Base-by-base conservation (phyloP, 2,329 filamentous ascomycete genomes). In the Lanzia echinophila region DNA sequence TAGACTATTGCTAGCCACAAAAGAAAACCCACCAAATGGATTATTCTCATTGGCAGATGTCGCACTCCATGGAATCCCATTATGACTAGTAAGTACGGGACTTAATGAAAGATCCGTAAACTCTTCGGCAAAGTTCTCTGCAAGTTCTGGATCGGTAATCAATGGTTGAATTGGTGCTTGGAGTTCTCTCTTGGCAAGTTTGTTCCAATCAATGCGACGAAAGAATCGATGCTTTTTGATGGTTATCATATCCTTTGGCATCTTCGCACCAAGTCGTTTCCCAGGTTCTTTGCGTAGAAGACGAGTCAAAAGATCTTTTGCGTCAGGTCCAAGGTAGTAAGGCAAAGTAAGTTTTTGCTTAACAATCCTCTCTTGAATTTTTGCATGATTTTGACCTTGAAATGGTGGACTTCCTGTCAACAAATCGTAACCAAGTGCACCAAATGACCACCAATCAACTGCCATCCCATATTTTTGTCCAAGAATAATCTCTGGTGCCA, bases 371-470 rank as follows among this genome's bases (percentile, higher is more conserved):
- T 96, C 87, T 70, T 96, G 90, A 59, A 96, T 91, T 75, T 96
- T 97, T 67, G 89, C 84, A 68, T 95, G 85, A 73, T 96, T 97
- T 70, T 86, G 85, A 42, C 89, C 94, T 24, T 83, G 83, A 73
- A 97, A 99, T 0, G 95, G 94, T 8, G 92, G 90, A 52, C 85
- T 85, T 50, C 95, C 94, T 10, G 92, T 97, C 69, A 99, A 84
- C 34, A 99, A 77, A 69, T 99, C 94, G 70, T 86, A 95, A 33
- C 89, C 90, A 44, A 99, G 79, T 2, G 92, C 91, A 34, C 95
- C 94, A 45, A 99, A 85, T 4, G 91, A 96, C 94, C 94, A 99
- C 92, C 92, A 99, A 73, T 99, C 94, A 17, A 96, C 95, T 1
- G 90, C 86, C 70, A 91, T 92, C 66, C 92, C 91, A 69, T 99